Evolutionary conservation across 2,329 filamentous ascomycete species (phyloP), one percentile per base, ranked within the genome.

Genomic region (Exophiala sp.): DNA sequence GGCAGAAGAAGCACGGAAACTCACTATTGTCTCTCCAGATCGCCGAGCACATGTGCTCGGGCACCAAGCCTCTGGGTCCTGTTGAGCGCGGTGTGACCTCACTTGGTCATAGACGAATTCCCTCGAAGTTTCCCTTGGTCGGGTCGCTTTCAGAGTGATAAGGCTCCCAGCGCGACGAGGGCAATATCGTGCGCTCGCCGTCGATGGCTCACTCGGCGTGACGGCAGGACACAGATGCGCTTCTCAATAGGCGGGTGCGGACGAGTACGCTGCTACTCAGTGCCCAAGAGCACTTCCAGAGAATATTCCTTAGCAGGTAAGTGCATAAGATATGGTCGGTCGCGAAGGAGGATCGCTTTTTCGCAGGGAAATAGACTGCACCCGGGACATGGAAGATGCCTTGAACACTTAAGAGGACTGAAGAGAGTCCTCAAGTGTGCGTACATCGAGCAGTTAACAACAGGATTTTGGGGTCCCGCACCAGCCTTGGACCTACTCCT

Each of bases 391-490:
- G 32, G 45, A 29, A 50, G 46, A 48, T 18, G 38, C 21, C 39
- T 37, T 30, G 35, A 38, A 42, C 41, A 39, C 29, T 43, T 32
- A 16, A 37, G 16, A 48, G 40, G 43, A 44, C 34, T 44, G 22
- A 29, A 49, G 41, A 46, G n/a, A 19, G 54, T 37, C 23, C 50
- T 52, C 44, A 50, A 45, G 48, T 52, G 45, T 29, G 38, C 29
- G 46, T 42, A 51, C 48, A 44, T 35, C 46, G 21, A 46, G 30
- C 40, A 34, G 47, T 46, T 47, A 53, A 48, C 50, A 48, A 43
- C 41, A 46, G 35, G 39, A 30, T 37, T 43, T 43, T 37, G 48
- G 50, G 51, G 48, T 52, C 46, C 54, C 50, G 49, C 54, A 53
- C 47, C 48, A 48, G 50, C 50, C 43, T 53, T 47, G 27, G 46